Evolutionary conservation across 2,329 filamentous ascomycete species (phyloP), one percentile per base, ranked within the genome.

Genomic region (Colletotrichum noveboracense): DNA sequence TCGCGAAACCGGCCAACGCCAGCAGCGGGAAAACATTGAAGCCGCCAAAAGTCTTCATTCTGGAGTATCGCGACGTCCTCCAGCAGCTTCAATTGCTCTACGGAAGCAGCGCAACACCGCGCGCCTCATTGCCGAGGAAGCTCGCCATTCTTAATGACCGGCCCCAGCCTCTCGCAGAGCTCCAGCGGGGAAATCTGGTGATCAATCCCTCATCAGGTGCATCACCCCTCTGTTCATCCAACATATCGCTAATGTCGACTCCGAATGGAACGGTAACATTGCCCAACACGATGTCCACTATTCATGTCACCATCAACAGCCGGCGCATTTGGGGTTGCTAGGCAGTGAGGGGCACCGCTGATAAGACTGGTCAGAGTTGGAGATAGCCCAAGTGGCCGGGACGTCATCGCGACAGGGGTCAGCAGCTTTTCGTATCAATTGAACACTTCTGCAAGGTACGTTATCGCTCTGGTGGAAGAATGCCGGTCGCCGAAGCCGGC

Each of bases 221-320:
- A n/a, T 4, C 24, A 36, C 64, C 64, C 69, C 62, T 60, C 73
- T 67, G 16, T 73, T 58, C 21, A 43, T 66, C 69, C 38, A 72
- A 30, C 62, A 75, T 26, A 3, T 43, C 61, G 55, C n/a, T 48
- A 21, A 26, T 43, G n/a, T 38, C 52, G 21, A 48, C 34, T 14
- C n/a, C 56, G 6, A 73, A 75, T 75, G 70, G 26, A 62, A 75
- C 70, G 70, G 73, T 73, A 73, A 68, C 73, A 73, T 73, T 65
- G 24, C 30, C 71, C 70, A 67, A 64, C 71, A 8, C n/a, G 7
- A 75, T 68, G 70, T 43, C 73, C 73, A 73, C 73, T 73, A 73
- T 73, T 73, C 43, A 75, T 75, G 73, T 61, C 21, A 75, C 73
- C 73, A 73, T 73, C 38, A 67, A 56, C 14, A 48, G 13, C 38